Conservation (phyloP, 331 rosid genomes). For the Telfairia occidentalis region DNA sequence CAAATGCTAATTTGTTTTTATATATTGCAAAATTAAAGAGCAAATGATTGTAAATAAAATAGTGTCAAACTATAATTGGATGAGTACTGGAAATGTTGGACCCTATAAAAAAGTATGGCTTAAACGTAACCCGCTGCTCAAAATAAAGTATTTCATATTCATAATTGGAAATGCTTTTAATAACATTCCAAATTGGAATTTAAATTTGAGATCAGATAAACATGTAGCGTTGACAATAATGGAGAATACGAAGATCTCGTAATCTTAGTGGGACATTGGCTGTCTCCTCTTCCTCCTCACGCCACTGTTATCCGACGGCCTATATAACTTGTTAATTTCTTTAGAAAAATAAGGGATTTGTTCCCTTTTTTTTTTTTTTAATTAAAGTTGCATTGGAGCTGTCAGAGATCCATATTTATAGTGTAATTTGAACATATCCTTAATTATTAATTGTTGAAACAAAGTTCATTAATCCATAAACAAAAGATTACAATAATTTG, state of each 20-base stretch:
- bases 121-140: background rate
- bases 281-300: background rate
- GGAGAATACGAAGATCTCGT: background rate
- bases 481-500: background rate
- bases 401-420: background rate
- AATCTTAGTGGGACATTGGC: slow-evolving; percentile 2
- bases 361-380: background rate
- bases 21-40: background rate
- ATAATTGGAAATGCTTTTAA: background rate
- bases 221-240: slow-evolving; percentile 1
- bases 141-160: background rate
- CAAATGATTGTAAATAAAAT: background rate
- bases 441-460: too few species aligned
- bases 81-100: background rate
- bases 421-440: background rate
- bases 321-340: background rate
- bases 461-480: background rate
- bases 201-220: background rate
- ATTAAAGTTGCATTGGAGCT: background rate
- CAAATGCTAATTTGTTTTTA: background rate
- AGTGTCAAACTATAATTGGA: background rate
- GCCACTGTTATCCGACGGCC: background rate
- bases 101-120: background rate
- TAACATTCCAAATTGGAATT: background rate
- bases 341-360: background rate